Conservation (phyloP, 176 grass and related monocot genomes). For the Phragmites australis region DNA sequence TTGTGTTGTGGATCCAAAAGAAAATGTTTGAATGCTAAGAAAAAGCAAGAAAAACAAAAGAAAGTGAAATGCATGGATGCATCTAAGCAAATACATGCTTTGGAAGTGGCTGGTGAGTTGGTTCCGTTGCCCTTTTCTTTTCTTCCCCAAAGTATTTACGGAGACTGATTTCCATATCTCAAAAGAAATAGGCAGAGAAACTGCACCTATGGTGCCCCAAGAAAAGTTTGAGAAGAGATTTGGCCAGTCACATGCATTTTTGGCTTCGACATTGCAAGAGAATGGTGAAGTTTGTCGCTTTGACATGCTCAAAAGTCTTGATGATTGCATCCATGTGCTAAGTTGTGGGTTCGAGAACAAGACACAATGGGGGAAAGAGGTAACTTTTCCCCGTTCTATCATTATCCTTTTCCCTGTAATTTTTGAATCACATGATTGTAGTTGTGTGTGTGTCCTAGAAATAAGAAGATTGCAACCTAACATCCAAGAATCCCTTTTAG, state of each 20-base stretch:
- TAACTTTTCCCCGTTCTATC: slow-evolving; percentile 3
- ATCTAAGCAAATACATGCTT: slow-evolving; percentile 28
- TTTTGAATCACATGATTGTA: background rate
- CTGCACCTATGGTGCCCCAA: background rate
- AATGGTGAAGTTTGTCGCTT: slow-evolving; percentile 9
- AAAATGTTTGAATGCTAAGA: slow-evolving; percentile 35
- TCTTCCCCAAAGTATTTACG: background rate
- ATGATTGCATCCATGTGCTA: slow-evolving; percentile 40
- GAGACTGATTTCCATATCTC: background rate
- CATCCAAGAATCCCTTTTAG: background rate
- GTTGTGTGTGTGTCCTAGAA: background rate
- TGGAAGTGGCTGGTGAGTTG: slow-evolving; percentile 29
- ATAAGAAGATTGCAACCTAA: background rate
- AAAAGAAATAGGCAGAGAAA: slow-evolving; percentile 25
- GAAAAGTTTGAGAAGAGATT: slow-evolving; percentile 41
- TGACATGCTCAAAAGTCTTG: slow-evolving; percentile 41
- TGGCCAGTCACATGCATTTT: slow-evolving; percentile 29
- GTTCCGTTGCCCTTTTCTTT: background rate
- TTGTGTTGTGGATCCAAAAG: slow-evolving; percentile 21
- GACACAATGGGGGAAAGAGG: slow-evolving; percentile 43
- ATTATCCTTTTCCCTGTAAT: background rate
- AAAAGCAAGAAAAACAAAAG: slow-evolving; percentile 31
- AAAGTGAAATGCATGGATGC: slow-evolving; percentile 26
- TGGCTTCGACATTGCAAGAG: slow-evolving; percentile 30
- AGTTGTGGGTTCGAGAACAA: slow-evolving; percentile 40